These are phyloP conservation scores for Cercophora scortea DNA, from an alignment of 495 filamentous ascomycete genomes.

Conservation along the genomic window DNA sequence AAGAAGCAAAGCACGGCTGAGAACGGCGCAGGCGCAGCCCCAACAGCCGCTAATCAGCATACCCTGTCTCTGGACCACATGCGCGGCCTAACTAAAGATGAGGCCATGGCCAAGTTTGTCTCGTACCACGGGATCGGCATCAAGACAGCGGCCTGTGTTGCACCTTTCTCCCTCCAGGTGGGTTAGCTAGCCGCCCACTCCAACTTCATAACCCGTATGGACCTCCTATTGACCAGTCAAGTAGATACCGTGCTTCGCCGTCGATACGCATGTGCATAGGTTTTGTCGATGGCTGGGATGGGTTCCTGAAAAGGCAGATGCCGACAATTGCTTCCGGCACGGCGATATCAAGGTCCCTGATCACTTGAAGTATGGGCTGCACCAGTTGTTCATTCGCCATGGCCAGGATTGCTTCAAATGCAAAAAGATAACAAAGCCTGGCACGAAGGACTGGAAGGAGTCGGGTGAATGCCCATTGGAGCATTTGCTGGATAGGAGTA, in stretches of 20 bases:
- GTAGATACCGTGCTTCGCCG: conserved; percentile 66
- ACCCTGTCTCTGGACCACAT: neutral
- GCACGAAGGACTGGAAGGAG: conserved; percentile 36
- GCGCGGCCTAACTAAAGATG: conserved; percentile 42
- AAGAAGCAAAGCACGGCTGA: neutral
- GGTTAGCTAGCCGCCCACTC: no score
- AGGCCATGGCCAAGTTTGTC: conserved; percentile 62
- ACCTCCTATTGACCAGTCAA: no score
- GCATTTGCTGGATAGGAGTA: neutral
- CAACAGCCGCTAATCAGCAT: neutral
- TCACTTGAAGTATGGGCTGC: conserved; percentile 80
- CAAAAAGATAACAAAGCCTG: conserved; percentile 45
- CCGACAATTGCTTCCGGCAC: conserved; percentile 70
- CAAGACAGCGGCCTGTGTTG: conserved; percentile 84
- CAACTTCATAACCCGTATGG: no score
- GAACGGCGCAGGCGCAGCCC: conserved; percentile 14
- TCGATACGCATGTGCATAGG: conserved; percentile 79
- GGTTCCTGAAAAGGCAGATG: conserved; percentile 56
- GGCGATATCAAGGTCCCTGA: conserved; percentile 75
- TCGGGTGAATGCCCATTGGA: neutral
- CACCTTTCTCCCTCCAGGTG: conserved; percentile 62
- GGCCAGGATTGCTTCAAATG: conserved; percentile 77
- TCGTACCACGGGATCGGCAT: conserved; percentile 73
- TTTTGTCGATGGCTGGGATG: conserved; percentile 81
- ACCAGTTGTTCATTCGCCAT: conserved; percentile 81